phyloP scores from a whole-genome alignment of 1,139 yeast genomes.

The Suhomyces panamericanus region DNA sequence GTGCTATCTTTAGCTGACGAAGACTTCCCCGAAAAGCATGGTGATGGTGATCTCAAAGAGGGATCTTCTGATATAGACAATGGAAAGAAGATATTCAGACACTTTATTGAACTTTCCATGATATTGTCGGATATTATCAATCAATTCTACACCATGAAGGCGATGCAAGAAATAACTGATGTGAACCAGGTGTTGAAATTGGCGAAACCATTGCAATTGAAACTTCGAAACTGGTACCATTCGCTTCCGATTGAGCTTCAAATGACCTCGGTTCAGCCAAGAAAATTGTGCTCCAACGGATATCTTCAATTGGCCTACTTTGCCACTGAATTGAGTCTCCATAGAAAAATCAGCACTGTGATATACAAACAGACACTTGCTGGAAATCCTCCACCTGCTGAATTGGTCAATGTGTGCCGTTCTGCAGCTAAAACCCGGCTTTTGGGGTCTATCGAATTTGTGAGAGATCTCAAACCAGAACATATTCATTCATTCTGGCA shows the following conservation, averaged over 20 bases:
- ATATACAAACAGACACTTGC: constrained; percentile 44
- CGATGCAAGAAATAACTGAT: constrained; percentile 55
- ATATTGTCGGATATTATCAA: constrained; percentile 73
- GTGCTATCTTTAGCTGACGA: constrained; percentile 64
- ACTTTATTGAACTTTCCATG: constrained; percentile 65
- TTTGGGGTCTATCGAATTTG: constrained; percentile 78
- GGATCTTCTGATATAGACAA: constrained; percentile 70
- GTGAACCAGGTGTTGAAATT: constrained; percentile 65
- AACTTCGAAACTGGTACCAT: constrained; percentile 81
- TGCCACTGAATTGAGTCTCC: constrained; percentile 77
- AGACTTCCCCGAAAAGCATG: constrained; percentile 71
- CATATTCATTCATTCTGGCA: constrained; percentile 90
- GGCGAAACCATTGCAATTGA: constrained; percentile 85
- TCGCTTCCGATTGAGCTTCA: constrained; percentile 69
- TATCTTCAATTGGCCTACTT: constrained; percentile 81
- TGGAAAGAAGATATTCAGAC: constrained; percentile 70
- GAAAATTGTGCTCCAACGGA: constrained; percentile 68
- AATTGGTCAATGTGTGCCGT: constrained; percentile 68
- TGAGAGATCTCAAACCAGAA: constrained; percentile 71
- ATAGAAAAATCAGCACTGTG: constrained; percentile 71
- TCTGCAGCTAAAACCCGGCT: constrained; percentile 82
- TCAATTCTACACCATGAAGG: constrained; percentile 67
- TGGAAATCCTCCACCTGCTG: constrained; percentile 51
- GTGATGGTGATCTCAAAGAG: constrained; percentile 57
- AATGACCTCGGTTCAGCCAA: constrained; percentile 59